A percentile compares a stretch with the other conserved stretches of the same genome.
These are phyloP conservation scores for Apophysomyces trapeziformis DNA, from an alignment of 371 early-diverging fungal species.

Conservation along the genomic window DNA sequence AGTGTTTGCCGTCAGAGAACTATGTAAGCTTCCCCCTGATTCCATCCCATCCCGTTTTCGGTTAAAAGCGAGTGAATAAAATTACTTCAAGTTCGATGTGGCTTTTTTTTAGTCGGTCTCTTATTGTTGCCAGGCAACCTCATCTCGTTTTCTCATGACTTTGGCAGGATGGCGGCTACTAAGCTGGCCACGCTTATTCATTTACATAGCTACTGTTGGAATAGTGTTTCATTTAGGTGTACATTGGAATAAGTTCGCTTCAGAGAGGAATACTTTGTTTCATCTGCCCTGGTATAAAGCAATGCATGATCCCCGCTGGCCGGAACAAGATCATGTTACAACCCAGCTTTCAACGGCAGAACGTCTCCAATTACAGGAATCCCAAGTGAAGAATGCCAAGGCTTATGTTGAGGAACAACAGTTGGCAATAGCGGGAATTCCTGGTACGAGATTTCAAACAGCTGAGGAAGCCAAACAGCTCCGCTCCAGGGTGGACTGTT, in stretches of 20 bases:
- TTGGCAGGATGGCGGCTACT: not conserved
- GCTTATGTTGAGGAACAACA: not conserved
- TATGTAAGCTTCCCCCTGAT: too few species aligned
- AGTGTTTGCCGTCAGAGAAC: too few species aligned
- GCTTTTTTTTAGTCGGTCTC: too few species aligned
- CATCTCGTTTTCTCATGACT: not conserved
- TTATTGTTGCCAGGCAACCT: too few species aligned
- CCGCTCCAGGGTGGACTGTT: constrained; percentile 20
- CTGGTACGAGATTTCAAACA: constrained; percentile 15
- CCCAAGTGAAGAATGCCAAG: not conserved
- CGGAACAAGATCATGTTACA: constrained; percentile 7
- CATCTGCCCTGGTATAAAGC: constrained; percentile 7
- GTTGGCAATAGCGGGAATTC: constrained; percentile 12
- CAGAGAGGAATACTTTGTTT: not conserved
- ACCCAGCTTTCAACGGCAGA: not conserved
- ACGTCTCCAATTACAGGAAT: not conserved
- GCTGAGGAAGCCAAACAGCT: constrained; percentile 12
- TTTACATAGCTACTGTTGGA: not conserved
- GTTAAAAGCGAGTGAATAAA: too few species aligned
- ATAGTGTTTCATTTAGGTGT: not conserved
- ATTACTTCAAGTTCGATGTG: too few species aligned
- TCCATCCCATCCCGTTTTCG: too few species aligned
- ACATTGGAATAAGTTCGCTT: not conserved
- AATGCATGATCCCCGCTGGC: constrained; percentile 5
- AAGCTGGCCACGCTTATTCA: not conserved